Evolutionary conservation across 192 early-diverging fungal species (phyloP).

Genomic region (Umbelopsis sp.): DNA sequence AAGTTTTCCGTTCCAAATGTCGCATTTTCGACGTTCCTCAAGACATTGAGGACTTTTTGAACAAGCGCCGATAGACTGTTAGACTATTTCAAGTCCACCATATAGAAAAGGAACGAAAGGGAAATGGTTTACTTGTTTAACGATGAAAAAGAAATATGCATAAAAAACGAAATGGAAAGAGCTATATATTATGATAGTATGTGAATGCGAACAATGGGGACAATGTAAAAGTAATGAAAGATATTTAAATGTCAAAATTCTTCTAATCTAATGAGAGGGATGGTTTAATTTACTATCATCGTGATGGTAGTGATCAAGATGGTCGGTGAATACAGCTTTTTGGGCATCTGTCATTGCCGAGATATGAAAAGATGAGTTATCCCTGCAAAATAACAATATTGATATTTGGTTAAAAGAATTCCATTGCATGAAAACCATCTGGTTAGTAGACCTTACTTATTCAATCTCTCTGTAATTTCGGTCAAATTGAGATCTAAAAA

Average conservation of each 20-base stretch:
- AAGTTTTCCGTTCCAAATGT: constrained; percentile 71
- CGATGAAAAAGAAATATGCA: not conserved
- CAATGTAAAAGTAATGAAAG: not conserved
- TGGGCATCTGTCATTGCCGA: constrained; percentile 1
- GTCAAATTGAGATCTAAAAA: constrained; percentile 64
- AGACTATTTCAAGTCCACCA: not conserved
- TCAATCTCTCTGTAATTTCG: constrained; percentile 59
- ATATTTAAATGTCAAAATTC: not conserved
- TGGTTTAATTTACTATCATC: constrained; percentile 1
- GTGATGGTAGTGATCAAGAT: constrained; percentile 30
- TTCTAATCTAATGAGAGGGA: not conserved
- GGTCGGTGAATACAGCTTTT: constrained; percentile 20
- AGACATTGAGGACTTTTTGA: constrained; percentile 52
- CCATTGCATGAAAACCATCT: too few relatives aligned
- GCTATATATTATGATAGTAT: not conserved
- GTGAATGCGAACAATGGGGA: not conserved
- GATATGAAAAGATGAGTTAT: constrained; percentile 17
- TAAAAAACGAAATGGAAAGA: not conserved
- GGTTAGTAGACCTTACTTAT: constrained; percentile 16
- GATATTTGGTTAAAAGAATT: too few relatives aligned
- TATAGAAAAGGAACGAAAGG: not conserved
- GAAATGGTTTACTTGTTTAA: not conserved
- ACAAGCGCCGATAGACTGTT: constrained; percentile 26
- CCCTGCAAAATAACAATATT: not conserved
- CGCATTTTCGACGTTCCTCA: constrained; percentile 56